Base-by-base conservation (phyloP, 2,329 filamentous ascomycete species). In the Aspergillus hiratsukae region DNA sequence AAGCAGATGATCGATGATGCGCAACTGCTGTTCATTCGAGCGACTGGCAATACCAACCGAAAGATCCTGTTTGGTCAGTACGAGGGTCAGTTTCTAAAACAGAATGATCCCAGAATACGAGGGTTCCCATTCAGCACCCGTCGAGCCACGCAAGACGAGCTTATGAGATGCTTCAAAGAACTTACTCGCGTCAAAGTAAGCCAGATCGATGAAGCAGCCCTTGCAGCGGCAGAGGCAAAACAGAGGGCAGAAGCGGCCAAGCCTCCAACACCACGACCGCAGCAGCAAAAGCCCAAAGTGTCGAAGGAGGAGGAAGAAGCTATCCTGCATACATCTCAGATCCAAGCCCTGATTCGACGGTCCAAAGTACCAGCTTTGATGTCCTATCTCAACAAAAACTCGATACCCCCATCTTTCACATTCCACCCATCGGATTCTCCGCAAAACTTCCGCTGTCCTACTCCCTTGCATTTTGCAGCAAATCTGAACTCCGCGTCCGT, bases 81-180 rank as follows among this genome's bases (percentile, higher is more conserved):
- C 66, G 92, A 97, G 2, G 90, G 85, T 1, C 91, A 97, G 68
- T 86, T 96, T 1, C 75, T 99, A 53, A 85, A 81, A 56, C 83
- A 86, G 10, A 90, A 91, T 58, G 94, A 99, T 67, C 79, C 86
- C 1, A 82, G 94, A 37, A 81, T 96, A 66, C 83, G 94, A 55
- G 88, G 90, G 0, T 97, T 99, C 61, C 94, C 94, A 0, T 99
- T 99, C 72, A 96, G 83, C 71, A 99, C 94, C 8, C 84, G 91
- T 11, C 82, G 94, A 56, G 91, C 94, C 0, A 99, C 94, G 0
- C 92, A 97, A 68, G 90, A 88, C 49, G 94, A 99, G 73, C 85
- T 99, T 0, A 94, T 97, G 88, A 85, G 93, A 41, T 89, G 89
- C 0, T 99, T 97, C 66, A 89, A 96, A 60, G 94, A 99, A 76